Conservation (phyloP, 1,284 basidiomycete species). For the Sanghuangporus baumii region DNA sequence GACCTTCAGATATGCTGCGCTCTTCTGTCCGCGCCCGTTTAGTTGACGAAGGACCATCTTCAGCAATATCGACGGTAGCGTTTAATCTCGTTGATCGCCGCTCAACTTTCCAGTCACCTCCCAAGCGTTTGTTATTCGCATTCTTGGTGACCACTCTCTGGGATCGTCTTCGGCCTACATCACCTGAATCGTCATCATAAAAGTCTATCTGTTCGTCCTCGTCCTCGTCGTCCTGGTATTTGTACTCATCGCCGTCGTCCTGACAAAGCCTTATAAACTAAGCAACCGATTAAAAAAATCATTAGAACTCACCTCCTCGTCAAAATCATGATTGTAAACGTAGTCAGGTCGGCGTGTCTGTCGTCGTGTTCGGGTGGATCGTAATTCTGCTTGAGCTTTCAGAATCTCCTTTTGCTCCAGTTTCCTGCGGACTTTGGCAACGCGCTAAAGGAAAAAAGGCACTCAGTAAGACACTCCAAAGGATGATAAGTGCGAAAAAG, state of each 20-base stretch:
- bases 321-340: constrained; percentile 61
- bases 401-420: constrained; percentile 60
- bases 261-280: constrained; percentile 23
- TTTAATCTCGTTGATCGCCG: constrained; percentile 66
- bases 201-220: constrained; percentile 54
- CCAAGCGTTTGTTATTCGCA: constrained; percentile 44
- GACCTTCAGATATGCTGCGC: constrained; percentile 50
- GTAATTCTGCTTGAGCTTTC: constrained; percentile 66
- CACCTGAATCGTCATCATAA: constrained; percentile 39
- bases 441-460: constrained; percentile 41
- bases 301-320: constrained; percentile 48
- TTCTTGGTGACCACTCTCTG: constrained; percentile 47
- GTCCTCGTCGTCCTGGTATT: constrained; percentile 55
- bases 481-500: constrained; percentile 17
- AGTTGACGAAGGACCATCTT: constrained; percentile 44
- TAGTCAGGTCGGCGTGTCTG: constrained; percentile 70
- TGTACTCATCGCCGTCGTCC: constrained; percentile 66
- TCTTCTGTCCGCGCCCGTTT: constrained; percentile 74
- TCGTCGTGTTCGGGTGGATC: constrained; percentile 68
- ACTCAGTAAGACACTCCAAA: constrained; percentile 22
- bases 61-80: constrained; percentile 41
- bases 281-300: constrained; percentile 17
- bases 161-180: constrained; percentile 52
- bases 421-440: constrained; percentile 60
- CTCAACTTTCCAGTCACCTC: constrained; percentile 63